Evolutionary conservation across 371 early-diverging fungal genomes (phyloP), one percentile per base, ranked within the genome.

Genomic region (Dipsacomyces acuminosporus): DNA sequence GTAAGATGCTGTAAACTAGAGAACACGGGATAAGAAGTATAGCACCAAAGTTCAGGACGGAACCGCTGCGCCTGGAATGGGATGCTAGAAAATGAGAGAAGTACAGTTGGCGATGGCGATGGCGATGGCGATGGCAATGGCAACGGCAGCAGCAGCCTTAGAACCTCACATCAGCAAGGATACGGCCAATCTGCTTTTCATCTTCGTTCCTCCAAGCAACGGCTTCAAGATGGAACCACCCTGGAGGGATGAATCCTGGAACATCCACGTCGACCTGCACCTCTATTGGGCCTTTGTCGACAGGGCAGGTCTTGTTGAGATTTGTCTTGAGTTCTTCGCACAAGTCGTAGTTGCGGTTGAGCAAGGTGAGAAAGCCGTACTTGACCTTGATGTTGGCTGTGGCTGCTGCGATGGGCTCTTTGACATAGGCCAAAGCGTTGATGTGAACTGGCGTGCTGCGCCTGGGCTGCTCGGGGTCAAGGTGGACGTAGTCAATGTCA

Each of bases 391-490:
- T 46, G 25, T 66, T 54, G 11, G 73, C 74, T 6, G 74, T 71
- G 15, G 74, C 74, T 17, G 52, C 13, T 5, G 56, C 69, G 22
- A 73, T 69, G 3, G 24, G 51, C 15, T 73, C 74, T 45, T 73
- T 73, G 36, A 73, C 54, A 21, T 51, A 41, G 0, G 74, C 74
- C 21, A 61, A 54, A 1, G 74, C 74, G 19, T 54, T 58, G 42
- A 73, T 36, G 17, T 64, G 54, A 4, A 73, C 34, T 1, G 58
- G 54, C 3, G 51, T 66, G 59, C 67, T 59, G 44, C 73, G 61
- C 33, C 52, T 59, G 4, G 73, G 73, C 21, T 66, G 45, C 25
- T 72, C 73, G 20, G 74, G 74, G 23, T 73, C 74, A 8, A 73
- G 19, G 42, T 52, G 30, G 23, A 73, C 62, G 38, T 59, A 64